These are phyloP conservation scores for Schizochytrium sp. DNA, from an alignment of 108 stramenopile species.

Conservation along the genomic window DNA sequence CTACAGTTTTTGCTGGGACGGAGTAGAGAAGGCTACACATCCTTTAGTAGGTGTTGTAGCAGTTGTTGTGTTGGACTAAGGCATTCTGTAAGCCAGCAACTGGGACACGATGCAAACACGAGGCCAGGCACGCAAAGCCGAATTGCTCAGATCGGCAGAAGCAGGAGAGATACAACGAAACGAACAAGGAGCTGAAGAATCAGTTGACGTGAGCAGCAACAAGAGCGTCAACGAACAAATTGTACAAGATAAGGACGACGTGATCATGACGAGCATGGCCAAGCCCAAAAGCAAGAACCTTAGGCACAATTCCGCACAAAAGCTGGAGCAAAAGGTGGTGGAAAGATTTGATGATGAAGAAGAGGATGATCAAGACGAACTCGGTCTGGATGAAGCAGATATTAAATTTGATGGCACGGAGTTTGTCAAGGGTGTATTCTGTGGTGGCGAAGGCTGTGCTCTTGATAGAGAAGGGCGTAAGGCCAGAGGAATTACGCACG, in stretches of 20 bases:
- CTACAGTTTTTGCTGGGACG: no score
- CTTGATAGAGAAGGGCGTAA: conserved; percentile 6
- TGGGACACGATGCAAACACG: conserved; percentile 8
- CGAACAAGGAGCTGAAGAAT: background rate
- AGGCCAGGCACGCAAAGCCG: background rate
- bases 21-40: no score
- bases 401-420: background rate
- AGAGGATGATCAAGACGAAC: no score
- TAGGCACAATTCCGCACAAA: no score
- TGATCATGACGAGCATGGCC: background rate
- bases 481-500: conserved; percentile 19
- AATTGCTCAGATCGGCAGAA: no score
- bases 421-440: background rate
- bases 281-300: no score
- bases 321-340: no score
- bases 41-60: no score
- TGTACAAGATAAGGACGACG: background rate
- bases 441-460: conserved; percentile 31
- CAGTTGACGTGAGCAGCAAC: background rate
- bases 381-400: background rate
- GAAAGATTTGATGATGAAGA: no score
- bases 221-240: background rate
- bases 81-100: background rate
- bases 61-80: no score
- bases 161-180: background rate